A percentile compares a stretch with the other conserved stretches of the same genome.
Conservation (phyloP, 139 green algal genomes). For the Micractinium sp. region DNA sequence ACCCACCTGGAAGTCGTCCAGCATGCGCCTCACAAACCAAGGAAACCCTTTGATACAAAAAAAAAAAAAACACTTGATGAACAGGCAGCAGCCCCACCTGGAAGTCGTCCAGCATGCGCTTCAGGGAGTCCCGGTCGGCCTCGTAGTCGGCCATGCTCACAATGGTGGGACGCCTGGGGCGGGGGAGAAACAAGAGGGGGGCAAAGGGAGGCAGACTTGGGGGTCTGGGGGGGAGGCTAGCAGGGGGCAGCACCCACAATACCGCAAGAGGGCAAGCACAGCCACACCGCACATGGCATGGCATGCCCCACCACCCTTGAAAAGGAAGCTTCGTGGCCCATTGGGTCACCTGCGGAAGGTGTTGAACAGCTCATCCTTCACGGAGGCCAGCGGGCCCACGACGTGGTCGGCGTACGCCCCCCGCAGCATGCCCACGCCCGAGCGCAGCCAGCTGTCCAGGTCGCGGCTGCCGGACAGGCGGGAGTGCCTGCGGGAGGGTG, state of each 20-base stretch:
- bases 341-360: slow-evolving; percentile 80
- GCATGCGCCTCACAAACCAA: slow-evolving; percentile 5
- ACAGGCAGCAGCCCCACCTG: slow-evolving; percentile 58
- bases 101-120: slow-evolving; percentile 88
- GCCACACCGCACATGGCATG: no score
- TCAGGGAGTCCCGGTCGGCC: slow-evolving; percentile 60
- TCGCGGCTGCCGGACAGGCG: slow-evolving; percentile 76
- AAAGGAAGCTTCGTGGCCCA: no score
- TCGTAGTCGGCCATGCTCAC: slow-evolving; percentile 74
- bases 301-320: no score
- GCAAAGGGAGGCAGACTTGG: not conserved
- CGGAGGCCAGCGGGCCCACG: slow-evolving; percentile 63
- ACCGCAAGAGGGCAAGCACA: no score
- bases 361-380: slow-evolving; percentile 82
- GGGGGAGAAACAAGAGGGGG: not conserved
- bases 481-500: slow-evolving; percentile 61
- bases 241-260: not conserved
- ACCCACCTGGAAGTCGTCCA: not conserved
- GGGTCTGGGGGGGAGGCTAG: no score
- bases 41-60: not conserved
- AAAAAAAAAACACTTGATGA: no score
- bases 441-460: slow-evolving; percentile 67
- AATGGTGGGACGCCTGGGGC: slow-evolving; percentile 60
- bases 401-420: slow-evolving; percentile 63
- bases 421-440: slow-evolving; percentile 19